A percentile compares a stretch with the other conserved stretches of the same genome.
These are phyloP conservation scores for Harringtonia lauricola DNA, from an alignment of 2,329 filamentous ascomycete species.

Conservation along the genomic window DNA sequence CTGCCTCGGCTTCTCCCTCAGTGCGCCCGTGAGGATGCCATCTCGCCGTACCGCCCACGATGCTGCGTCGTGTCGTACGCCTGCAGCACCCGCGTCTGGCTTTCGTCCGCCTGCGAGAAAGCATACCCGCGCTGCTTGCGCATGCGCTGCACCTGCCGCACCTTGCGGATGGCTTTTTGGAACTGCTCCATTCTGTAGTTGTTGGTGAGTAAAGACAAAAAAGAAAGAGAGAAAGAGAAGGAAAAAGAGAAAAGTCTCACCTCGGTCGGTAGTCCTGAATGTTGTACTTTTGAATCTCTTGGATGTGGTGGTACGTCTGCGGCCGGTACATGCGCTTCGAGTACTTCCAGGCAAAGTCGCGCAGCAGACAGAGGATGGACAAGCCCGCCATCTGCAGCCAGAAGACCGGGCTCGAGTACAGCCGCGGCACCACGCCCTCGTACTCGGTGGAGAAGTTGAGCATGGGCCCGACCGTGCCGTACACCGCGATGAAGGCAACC, in stretches of 20 bases:
- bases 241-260: conserved; percentile 34
- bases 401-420: conserved; percentile 76
- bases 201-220: not conserved
- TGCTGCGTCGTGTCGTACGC: conserved; percentile 95
- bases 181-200: conserved; percentile 90
- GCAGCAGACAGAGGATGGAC: conserved; percentile 68
- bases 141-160: conserved; percentile 96
- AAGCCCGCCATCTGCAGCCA: conserved; percentile 83
- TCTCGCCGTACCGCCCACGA: conserved; percentile 89
- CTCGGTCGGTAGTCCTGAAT: conserved; percentile 96
- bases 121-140: conserved; percentile 97
- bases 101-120: conserved; percentile 95
- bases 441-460: conserved; percentile 75
- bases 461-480: conserved; percentile 77
- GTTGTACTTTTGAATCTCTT: conserved; percentile 99
- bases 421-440: conserved; percentile 65
- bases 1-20: not conserved
- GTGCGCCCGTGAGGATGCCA: conserved; percentile 39
- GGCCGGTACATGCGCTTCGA: conserved; percentile 94
- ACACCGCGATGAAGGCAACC: conserved; percentile 81
- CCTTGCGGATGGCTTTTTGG: conserved; percentile 98
- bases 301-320: conserved; percentile 93
- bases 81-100: conserved; percentile 86
- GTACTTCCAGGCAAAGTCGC: conserved; percentile 96
- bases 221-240: not conserved